A percentile compares a stretch with the other conserved stretches of the same genome.
Conservation (phyloP, 768 basidiomycete species). For the Fomitopsis pulvina region DNA sequence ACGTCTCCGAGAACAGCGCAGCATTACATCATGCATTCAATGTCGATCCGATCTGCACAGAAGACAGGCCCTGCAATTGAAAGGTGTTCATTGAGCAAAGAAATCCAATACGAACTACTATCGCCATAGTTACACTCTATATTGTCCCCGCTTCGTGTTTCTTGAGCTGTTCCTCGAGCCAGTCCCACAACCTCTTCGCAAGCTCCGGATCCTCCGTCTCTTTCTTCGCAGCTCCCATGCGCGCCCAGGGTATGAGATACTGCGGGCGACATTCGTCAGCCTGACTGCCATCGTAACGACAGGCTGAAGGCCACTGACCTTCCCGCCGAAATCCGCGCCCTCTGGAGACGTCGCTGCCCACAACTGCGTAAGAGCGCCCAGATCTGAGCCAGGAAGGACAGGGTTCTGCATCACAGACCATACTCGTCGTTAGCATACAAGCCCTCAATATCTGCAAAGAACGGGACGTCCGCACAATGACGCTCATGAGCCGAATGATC, state of each 20-base stretch:
- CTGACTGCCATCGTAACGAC: no score
- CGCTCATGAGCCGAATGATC: constrained; percentile 1
- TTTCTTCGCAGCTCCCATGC: constrained; percentile 12
- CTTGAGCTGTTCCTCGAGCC: constrained; percentile 24
- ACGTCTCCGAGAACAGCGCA: no score
- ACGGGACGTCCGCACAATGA: constrained; percentile 8
- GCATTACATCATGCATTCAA: no score
- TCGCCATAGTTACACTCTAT: no score
- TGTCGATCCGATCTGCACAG: no score
- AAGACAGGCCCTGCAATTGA: no score
- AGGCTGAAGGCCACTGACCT: constrained; percentile 23
- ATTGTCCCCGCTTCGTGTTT: no score
- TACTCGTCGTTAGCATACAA: not conserved
- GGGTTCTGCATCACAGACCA: constrained; percentile 19
- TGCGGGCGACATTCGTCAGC: no score
- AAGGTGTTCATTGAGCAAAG: no score
- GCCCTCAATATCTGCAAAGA: not conserved
- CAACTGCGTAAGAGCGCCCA: constrained; percentile 38
- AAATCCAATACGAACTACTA: no score
- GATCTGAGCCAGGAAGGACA: constrained; percentile 23
- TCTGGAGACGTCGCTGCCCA: constrained; percentile 38
- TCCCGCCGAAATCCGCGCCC: constrained; percentile 31
- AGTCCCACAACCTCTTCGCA: constrained; percentile 23
- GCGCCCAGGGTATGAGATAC: constrained; percentile 25
- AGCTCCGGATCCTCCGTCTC: constrained; percentile 16